phyloP scores from a whole-genome alignment of 768 basidiomycete species.

The Hypholoma sublateritium region DNA sequence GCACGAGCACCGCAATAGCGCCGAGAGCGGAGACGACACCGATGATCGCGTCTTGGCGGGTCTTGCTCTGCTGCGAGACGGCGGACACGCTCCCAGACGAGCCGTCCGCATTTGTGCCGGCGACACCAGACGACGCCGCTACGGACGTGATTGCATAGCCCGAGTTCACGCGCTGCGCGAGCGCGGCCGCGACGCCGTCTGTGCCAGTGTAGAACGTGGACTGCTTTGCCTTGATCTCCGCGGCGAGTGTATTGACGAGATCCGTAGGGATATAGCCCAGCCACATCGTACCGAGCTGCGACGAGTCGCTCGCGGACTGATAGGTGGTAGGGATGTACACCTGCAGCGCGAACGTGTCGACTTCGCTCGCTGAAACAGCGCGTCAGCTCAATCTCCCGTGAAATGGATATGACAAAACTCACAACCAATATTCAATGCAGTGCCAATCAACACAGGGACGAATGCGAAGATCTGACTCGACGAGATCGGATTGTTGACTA shows the following conservation, averaged over 20 bases:
- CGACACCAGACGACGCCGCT: slow-evolving; percentile 16
- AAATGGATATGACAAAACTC: slow-evolving; percentile 11
- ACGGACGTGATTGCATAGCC: slow-evolving; percentile 59
- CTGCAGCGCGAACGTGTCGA: slow-evolving; percentile 55
- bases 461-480: slow-evolving; percentile 78
- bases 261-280: slow-evolving; percentile 64
- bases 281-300: slow-evolving; percentile 65
- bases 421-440: slow-evolving; percentile 36
- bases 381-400: not conserved
- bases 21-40: slow-evolving; percentile 87
- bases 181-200: slow-evolving; percentile 43
- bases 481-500: slow-evolving; percentile 54
- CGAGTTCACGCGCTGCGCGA: slow-evolving; percentile 71
- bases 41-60: slow-evolving; percentile 83
- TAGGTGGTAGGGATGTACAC: slow-evolving; percentile 69
- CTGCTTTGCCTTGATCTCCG: slow-evolving; percentile 57
- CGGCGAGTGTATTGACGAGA: slow-evolving; percentile 59
- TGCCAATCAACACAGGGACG: slow-evolving; percentile 46
- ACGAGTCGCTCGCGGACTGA: slow-evolving; percentile 42
- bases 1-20: slow-evolving; percentile 69
- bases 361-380: slow-evolving; percentile 26
- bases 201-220: slow-evolving; percentile 67
- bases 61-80: slow-evolving; percentile 30
- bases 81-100: slow-evolving; percentile 1
- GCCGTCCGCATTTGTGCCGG: slow-evolving; percentile 11